Conservation (phyloP, 2,329 filamentous ascomycete genomes). For the Cladorrhinum sp. region DNA sequence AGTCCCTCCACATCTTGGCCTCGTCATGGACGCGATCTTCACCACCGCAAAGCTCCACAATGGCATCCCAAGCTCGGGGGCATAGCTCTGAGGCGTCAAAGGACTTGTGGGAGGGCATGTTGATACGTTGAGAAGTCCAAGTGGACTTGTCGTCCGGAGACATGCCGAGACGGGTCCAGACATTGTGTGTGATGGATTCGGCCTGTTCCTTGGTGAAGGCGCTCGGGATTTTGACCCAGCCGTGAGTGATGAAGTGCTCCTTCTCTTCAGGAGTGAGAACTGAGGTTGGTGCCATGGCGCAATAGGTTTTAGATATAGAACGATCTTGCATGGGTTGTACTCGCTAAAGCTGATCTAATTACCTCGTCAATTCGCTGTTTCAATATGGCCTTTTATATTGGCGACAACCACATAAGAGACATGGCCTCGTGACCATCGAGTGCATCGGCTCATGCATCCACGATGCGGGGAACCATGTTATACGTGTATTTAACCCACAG, state of each 20-base stretch:
- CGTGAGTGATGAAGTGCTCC: conserved; percentile 40
- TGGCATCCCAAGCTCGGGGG: conserved; percentile 63
- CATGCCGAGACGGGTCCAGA: conserved; percentile 67
- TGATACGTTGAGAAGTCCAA: conserved; percentile 59
- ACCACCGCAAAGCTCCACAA: conserved; percentile 64
- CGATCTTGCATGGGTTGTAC: not conserved
- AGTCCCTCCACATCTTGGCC: conserved; percentile 61
- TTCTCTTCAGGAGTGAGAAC: conserved; percentile 39
- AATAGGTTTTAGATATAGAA: not conserved
- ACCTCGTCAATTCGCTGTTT: not conserved
- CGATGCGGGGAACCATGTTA: not conserved
- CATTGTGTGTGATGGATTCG: conserved; percentile 36
- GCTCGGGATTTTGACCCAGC: conserved; percentile 38
- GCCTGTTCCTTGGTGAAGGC: conserved; percentile 41
- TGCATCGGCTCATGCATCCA: not conserved
- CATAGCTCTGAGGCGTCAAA: conserved; percentile 56
- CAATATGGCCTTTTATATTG: not conserved
- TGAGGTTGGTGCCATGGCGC: conserved; percentile 15
- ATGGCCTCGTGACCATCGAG: not conserved
- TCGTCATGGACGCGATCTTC: conserved; percentile 49
- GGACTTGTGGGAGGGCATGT: conserved; percentile 61
- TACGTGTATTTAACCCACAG: not conserved
- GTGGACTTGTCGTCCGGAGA: conserved; percentile 60
- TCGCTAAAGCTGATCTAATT: not conserved
- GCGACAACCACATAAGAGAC: not conserved